phyloP scores from a whole-genome alignment of 116 monocot species.

The Iris pallida region DNA sequence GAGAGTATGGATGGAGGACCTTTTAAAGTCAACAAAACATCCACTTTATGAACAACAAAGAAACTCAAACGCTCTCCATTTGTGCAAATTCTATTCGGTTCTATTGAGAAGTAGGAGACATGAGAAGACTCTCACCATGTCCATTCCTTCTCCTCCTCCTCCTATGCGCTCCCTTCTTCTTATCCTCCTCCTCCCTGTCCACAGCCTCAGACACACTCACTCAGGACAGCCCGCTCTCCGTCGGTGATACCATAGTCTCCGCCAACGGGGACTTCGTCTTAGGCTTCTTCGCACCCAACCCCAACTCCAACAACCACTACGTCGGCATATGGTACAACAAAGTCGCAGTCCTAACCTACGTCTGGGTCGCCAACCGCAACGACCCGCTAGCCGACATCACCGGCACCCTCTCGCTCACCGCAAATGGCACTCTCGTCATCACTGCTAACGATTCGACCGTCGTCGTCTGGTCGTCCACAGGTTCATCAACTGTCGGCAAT shows the following conservation, averaged over 20 bases:
- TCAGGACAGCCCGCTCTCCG: slow-evolving; percentile 2
- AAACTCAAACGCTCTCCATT: too few species aligned
- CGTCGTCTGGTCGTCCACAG: slow-evolving; percentile 12
- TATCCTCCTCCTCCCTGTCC: background rate
- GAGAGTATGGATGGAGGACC: too few species aligned
- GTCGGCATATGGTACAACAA: slow-evolving; percentile 45
- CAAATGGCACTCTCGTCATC: slow-evolving; percentile 14
- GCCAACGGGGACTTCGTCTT: slow-evolving; percentile 10
- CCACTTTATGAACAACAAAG: too few species aligned
- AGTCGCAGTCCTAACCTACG: slow-evolving; percentile 5
- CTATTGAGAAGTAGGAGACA: too few species aligned
- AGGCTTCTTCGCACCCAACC: slow-evolving; percentile 16
- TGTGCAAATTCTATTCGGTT: too few species aligned
- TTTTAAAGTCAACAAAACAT: too few species aligned
- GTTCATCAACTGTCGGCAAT: background rate
- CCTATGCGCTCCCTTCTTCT: background rate
- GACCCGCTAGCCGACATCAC: background rate
- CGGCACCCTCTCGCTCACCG: slow-evolving; percentile 3
- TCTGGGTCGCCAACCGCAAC: slow-evolving; percentile 25
- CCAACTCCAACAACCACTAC: slow-evolving; percentile 22
- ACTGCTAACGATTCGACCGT: background rate
- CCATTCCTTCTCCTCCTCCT: too few species aligned
- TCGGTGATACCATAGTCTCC: slow-evolving; percentile 3
- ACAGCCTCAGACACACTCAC: slow-evolving; percentile 4
- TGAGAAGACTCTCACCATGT: too few species aligned